Base-by-base conservation (phyloP, 257 asterid species). In the Solanum lycopersicoides region DNA sequence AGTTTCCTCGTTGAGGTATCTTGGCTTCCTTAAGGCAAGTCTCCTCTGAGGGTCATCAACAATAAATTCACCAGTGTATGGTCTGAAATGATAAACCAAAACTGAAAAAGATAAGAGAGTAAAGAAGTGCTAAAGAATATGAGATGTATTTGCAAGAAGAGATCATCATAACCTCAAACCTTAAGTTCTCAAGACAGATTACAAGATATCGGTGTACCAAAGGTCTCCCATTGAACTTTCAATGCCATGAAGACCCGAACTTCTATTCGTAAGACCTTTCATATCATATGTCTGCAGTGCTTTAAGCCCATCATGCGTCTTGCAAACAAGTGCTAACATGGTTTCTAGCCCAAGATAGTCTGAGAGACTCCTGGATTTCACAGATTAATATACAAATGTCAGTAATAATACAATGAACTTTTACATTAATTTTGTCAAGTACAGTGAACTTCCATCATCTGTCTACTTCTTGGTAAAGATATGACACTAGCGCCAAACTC, bases 291-390 rank as follows among this genome's bases (percentile, higher is more conserved):
- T 87, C 92, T 95, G 98, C 86, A 95, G 91, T 84, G 92, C 92
- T 86, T 90, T 93, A 83, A 89, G 93, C 56, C 98, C 95, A 63
- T 91, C 90, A 45, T 90, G 79, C 0, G 95, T 91, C 91, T 92
- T 94, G 98, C 98, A 96, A 82, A 96, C 98, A 88, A 95, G 88
- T 53, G 98, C 93, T 63, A 94, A 91, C 98, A 96, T 95, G n/a
- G 93, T 92, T 59, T 95, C 98, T 18, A 56, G 7, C 35, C 35
- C 35, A 34, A 3, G 35, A 34, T 34, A 34, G 35, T 34, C 35
- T 4, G 35, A 34, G 35, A 34, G 35, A 34, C 5, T 34, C 35
- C 35, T 34, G 0, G 35, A 34, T 34, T 34, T 34, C 3, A 34
- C 5, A 34, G 35, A 34, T 34, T 34, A 34, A 5, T 34, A 34